Base-by-base conservation (phyloP, 768 basidiomycete species). In the Mrakia gelida region DNA sequence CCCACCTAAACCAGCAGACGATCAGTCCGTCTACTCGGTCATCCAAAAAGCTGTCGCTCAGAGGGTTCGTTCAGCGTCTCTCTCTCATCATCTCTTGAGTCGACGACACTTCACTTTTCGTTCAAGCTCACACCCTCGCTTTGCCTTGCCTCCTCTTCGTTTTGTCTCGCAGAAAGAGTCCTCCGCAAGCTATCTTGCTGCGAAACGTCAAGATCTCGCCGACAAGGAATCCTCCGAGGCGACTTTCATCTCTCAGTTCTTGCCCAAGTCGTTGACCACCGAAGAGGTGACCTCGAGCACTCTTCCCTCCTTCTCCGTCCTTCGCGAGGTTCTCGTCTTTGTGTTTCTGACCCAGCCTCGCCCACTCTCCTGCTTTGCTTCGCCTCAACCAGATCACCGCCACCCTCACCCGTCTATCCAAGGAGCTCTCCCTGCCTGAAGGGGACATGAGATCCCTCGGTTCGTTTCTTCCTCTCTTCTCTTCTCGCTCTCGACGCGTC, bases 191-290 rank as follows among this genome's bases (percentile, higher is more conserved):
- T 78, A 59, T 54, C n/a, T 18, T 21, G 72, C 73, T 28, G 77
- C 63, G n/a, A 63, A 78, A n/a, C 65, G 77, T 1, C 13, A 26
- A 15, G 77, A 78, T 74, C 72, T 78, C 8, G 72, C 77, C 38
- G 77, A 78, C 49, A 78, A 78, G 77, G 77, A 78, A 52, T 18
- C 52, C 15, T 34, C 41, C 52, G 77, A 78, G 34, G 73, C 73
- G n/a, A 63, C 68, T 6, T 78, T 74, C 54, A 78, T 78, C 65
- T n/a, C 32, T 23, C n/a, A 68, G 43, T 78, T 78, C 54, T 67
- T 78, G 56, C 77, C 77, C 16, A 49, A n/a, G 43, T 38, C 63
- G 4, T 28, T 74, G 38, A 30, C 72, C 16, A 52, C n/a, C 8
- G 77, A 78, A 38, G n/a, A 78, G 73, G 77, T 78, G 34, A 41